Evolutionary conservation across 2,329 filamentous ascomycete species (phyloP).

Genomic region (Pseudogymnoascus sp.): DNA sequence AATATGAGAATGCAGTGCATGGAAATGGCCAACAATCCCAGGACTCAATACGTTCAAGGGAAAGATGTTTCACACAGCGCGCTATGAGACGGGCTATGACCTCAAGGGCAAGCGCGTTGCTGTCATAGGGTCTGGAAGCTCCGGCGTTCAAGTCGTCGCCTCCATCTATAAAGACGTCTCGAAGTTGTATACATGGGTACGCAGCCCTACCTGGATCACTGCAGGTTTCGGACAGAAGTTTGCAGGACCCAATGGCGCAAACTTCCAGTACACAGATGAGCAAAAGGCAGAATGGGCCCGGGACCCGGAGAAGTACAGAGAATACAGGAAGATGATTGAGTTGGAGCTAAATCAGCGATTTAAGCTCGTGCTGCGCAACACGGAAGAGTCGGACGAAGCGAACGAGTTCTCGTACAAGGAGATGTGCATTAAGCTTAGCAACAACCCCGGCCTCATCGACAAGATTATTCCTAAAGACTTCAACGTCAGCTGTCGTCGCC

Average conservation of each 20-base stretch:
- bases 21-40: constrained; percentile 44
- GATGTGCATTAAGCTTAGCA: constrained; percentile 17
- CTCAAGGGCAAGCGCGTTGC: constrained; percentile 41
- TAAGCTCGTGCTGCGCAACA: constrained; percentile 22
- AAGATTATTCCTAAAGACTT: constrained; percentile 22
- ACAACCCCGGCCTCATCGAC: constrained; percentile 12
- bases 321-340: constrained; percentile 20
- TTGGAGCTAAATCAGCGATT: constrained; percentile 24
- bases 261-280: constrained; percentile 18
- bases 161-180: constrained; percentile 41
- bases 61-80: constrained; percentile 46
- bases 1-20: constrained; percentile 20
- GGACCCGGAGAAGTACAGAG: constrained; percentile 18
- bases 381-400: constrained; percentile 13
- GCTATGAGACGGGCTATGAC: constrained; percentile 46
- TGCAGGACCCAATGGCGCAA: constrained; percentile 18
- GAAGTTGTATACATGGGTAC: constrained; percentile 47
- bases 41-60: constrained; percentile 47
- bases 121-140: constrained; percentile 50
- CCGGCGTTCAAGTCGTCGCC: constrained; percentile 46
- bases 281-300: constrained; percentile 18
- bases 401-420: background rate
- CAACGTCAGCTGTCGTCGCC: constrained; percentile 34
- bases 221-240: constrained; percentile 23
- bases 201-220: constrained; percentile 49